A percentile compares a stretch with the other conserved stretches of the same genome.
phyloP scores from a whole-genome alignment of 2,329 filamentous ascomycete species.

The Trichophyton simii region DNA sequence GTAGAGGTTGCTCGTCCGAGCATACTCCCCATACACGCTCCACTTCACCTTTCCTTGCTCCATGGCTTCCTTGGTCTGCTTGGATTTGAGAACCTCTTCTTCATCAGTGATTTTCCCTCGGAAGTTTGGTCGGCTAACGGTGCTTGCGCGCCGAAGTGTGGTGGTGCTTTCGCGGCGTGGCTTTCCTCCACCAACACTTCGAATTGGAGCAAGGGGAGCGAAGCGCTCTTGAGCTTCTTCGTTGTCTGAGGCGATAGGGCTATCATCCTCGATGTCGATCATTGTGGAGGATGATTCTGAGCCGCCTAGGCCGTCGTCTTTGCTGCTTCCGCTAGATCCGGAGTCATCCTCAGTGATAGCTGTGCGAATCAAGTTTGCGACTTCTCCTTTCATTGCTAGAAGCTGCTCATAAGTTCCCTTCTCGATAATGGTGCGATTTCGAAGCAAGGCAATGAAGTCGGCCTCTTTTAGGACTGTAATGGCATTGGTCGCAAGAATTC shows the following conservation, averaged over 20 bases:
- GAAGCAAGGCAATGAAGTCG: slow-evolving; percentile 74
- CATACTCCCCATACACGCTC: slow-evolving; percentile 88
- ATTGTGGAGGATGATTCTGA: slow-evolving; percentile 41
- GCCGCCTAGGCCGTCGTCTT: slow-evolving; percentile 46
- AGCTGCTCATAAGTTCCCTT: slow-evolving; percentile 83
- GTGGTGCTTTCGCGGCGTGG: slow-evolving; percentile 55
- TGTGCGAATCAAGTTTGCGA: slow-evolving; percentile 71
- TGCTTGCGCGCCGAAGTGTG: slow-evolving; percentile 79
- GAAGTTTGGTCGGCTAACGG: slow-evolving; percentile 76
- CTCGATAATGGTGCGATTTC: slow-evolving; percentile 72
- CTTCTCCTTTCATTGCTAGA: slow-evolving; percentile 84
- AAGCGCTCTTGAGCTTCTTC: slow-evolving; percentile 57
- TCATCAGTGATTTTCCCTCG: slow-evolving; percentile 77
- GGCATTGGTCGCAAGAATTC: slow-evolving; percentile 87
- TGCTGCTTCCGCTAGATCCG: slow-evolving; percentile 40
- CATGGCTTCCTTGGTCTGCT: slow-evolving; percentile 72
- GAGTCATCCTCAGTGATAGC: slow-evolving; percentile 42
- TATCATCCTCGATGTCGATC: slow-evolving; percentile 35
- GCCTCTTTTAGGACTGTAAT: slow-evolving; percentile 83
- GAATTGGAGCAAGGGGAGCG: slow-evolving; percentile 65
- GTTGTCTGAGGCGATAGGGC: slow-evolving; percentile 40
- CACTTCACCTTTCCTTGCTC: slow-evolving; percentile 98
- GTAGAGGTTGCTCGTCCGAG: slow-evolving; percentile 78
- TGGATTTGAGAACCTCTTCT: slow-evolving; percentile 60
- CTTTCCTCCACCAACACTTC: slow-evolving; percentile 43